Base-by-base conservation (phyloP, 1,284 basidiomycete species). In the Neolentinus lepideus region DNA sequence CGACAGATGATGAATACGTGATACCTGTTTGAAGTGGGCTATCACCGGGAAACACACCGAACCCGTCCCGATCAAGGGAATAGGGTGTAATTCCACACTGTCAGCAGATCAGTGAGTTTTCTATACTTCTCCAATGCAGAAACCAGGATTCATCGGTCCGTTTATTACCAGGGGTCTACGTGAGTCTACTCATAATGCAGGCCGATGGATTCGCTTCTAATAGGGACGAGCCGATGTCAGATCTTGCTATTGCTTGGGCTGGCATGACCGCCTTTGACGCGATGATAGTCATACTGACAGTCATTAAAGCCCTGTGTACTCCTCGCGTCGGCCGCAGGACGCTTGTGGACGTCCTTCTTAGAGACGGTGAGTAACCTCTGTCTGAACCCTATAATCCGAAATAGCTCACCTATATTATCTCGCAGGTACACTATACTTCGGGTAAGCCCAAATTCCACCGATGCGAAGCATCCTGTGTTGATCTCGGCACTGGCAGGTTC, bases 331-430 rank as follows among this genome's bases (percentile, higher is more conserved):
- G 52, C 25, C 24, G 52, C 24, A 24, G 55, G 36, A 29, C 56
- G 46, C 21, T 66, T 21, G 47, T 60, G 45, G 54, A 60, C n/a
- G 25, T 58, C 38, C 16, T 66, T 1, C 45, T 64, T 9, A 53
- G 61, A 10, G 64, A 66, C 31, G 65, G 62, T 64, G 45, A 45
- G 64, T 57, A 24, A n/a, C n/a, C n/a, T n/a, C n/a, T 25, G 25
- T 43, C 16, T 25, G n/a, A 46, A 46, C 16, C n/a, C n/a, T n/a
- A n/a, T n/a, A n/a, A n/a, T n/a, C n/a, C n/a, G n/a, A n/a, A n/a
- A n/a, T n/a, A n/a, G n/a, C n/a, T 46, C 43, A n/a, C 25, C 48
- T 29, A 3, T 9, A n/a, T 51, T n/a, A 24, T 11, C 9, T 21
- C n/a, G n/a, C 25, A 51, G 48, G 51, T 29, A 19, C 24, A 4